Conservation (phyloP, 495 filamentous ascomycete genomes). For the Darksidea phi region DNA sequence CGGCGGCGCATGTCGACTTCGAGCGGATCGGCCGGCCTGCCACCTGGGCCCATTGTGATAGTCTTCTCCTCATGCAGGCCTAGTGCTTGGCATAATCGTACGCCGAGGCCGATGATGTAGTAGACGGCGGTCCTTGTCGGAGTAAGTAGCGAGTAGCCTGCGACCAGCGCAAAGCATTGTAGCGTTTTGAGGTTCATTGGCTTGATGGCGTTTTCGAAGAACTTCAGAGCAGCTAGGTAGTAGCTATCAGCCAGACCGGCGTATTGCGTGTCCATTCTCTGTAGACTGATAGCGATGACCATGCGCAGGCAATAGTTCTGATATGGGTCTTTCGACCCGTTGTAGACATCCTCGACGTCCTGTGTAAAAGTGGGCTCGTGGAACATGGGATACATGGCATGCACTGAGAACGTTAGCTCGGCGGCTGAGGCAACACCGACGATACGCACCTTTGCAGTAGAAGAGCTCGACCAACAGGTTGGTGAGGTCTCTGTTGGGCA, state of each 20-base stretch:
- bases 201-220: conserved; percentile 72
- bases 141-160: conserved; percentile 86
- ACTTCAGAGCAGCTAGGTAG: conserved; percentile 80
- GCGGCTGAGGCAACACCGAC: too few relatives aligned
- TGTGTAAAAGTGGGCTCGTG: conserved; percentile 77
- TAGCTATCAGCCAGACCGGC: conserved; percentile 87
- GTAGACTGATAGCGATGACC: conserved; percentile 88
- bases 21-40: conserved; percentile 54
- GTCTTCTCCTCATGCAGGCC: conserved; percentile 83
- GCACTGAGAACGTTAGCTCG: too few relatives aligned
- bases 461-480: conserved; percentile 77
- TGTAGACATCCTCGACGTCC: conserved; percentile 76
- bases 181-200: conserved; percentile 81
- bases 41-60: conserved; percentile 49
- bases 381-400: conserved; percentile 78
- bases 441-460: conserved; percentile 70
- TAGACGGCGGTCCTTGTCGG: conserved; percentile 87
- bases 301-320: conserved; percentile 83
- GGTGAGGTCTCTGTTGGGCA: conserved; percentile 66
- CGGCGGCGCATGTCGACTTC: conserved; percentile 86
- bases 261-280: conserved; percentile 77
- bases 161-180: conserved; percentile 86
- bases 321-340: conserved; percentile 70
- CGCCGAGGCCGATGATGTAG: conserved; percentile 83
- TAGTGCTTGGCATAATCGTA: conserved; percentile 80